Percentiles rank a stretch among this genome's conserved stretches.
Conservation (phyloP, 2,329 filamentous ascomycete genomes). For the Macrophomina phaseolina region DNA sequence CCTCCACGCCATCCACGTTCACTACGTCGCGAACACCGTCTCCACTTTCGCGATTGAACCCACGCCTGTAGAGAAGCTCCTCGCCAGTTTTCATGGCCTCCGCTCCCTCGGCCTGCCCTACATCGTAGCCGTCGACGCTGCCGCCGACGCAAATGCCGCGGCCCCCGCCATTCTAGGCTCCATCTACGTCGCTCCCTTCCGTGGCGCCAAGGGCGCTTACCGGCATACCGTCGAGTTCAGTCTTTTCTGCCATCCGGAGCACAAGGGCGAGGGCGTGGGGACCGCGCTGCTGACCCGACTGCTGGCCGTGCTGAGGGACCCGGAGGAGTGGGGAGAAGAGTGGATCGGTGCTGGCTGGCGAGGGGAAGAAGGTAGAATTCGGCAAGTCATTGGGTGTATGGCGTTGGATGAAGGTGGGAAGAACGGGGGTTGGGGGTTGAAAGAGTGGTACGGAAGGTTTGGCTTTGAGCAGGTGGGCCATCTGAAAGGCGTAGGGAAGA, state of each 20-base stretch:
- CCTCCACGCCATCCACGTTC: slow-evolving; percentile 42
- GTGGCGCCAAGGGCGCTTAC: slow-evolving; percentile 44
- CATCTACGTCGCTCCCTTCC: slow-evolving; percentile 44
- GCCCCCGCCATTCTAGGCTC: slow-evolving; percentile 41
- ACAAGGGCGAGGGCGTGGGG: slow-evolving; percentile 42
- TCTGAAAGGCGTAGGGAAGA: slow-evolving; percentile 46
- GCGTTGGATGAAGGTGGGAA: slow-evolving; percentile 43
- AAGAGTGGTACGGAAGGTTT: slow-evolving; percentile 46
- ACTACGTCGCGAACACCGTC: slow-evolving; percentile 48
- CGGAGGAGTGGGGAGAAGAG: slow-evolving; percentile 31
- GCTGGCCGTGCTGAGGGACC: slow-evolving; percentile 35
- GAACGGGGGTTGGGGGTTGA: slow-evolving; percentile 40
- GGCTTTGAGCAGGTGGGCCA: slow-evolving; percentile 48
- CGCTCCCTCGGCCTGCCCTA: slow-evolving; percentile 42
- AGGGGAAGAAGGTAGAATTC: slow-evolving; percentile 34
- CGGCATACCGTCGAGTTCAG: slow-evolving; percentile 49
- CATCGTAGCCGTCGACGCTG: slow-evolving; percentile 41
- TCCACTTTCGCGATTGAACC: slow-evolving; percentile 42
- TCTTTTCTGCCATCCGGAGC: slow-evolving; percentile 46
- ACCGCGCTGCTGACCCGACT: slow-evolving; percentile 39
- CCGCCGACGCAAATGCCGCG: slow-evolving; percentile 32
- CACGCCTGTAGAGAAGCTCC: slow-evolving; percentile 37
- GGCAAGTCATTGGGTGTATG: slow-evolving; percentile 47
- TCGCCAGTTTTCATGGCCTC: slow-evolving; percentile 37
- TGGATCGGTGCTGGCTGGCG: slow-evolving; percentile 5